Percentiles rank a stretch among this genome's conserved stretches.
Evolutionary conservation across 352 stramenopile genomes (phyloP).

Genomic region (Pythium aquatile): DNA sequence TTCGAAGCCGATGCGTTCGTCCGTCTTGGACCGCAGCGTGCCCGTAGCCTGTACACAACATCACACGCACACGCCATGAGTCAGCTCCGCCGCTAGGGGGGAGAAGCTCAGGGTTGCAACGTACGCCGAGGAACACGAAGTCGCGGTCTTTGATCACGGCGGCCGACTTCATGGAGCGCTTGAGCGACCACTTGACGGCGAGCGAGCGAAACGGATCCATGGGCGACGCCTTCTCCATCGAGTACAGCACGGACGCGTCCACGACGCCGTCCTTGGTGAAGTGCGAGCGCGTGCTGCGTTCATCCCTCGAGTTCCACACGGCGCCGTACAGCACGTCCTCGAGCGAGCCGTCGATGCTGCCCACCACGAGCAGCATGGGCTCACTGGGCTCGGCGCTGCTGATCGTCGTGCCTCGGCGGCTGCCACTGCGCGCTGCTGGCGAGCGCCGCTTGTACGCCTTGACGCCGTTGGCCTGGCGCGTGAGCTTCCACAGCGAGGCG

Average conservation of each 20-base stretch:
- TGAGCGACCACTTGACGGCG: conserved; percentile 55
- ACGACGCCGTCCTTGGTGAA: conserved; percentile 53
- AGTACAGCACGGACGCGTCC: conserved; percentile 48
- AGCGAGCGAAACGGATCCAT: conserved; percentile 62
- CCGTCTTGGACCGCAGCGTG: conserved; percentile 32
- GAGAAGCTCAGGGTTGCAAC: conserved; percentile 22
- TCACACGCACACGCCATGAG: neutral
- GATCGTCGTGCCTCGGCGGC: conserved; percentile 13
- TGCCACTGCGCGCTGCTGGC: conserved; percentile 3
- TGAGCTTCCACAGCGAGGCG: conserved; percentile 38
- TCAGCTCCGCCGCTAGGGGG: too few species aligned
- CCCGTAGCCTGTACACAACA: conserved; percentile 40
- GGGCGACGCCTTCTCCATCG: conserved; percentile 40
- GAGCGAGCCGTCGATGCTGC: conserved; percentile 53
- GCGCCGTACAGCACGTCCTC: conserved; percentile 69
- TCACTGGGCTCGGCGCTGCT: conserved; percentile 15
- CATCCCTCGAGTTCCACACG: conserved; percentile 39
- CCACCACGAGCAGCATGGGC: conserved; percentile 33
- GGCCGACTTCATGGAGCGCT: conserved; percentile 16
- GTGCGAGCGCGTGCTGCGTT: conserved; percentile 52
- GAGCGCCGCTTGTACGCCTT: conserved; percentile 42
- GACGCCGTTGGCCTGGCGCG: conserved; percentile 47
- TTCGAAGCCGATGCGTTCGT: conserved; percentile 62
- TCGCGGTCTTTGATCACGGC: conserved; percentile 50
- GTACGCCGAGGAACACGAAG: conserved; percentile 57